These are phyloP conservation scores for Thelephora terrestris DNA, from an alignment of 1,284 basidiomycete genomes.

Conservation along the genomic window DNA sequence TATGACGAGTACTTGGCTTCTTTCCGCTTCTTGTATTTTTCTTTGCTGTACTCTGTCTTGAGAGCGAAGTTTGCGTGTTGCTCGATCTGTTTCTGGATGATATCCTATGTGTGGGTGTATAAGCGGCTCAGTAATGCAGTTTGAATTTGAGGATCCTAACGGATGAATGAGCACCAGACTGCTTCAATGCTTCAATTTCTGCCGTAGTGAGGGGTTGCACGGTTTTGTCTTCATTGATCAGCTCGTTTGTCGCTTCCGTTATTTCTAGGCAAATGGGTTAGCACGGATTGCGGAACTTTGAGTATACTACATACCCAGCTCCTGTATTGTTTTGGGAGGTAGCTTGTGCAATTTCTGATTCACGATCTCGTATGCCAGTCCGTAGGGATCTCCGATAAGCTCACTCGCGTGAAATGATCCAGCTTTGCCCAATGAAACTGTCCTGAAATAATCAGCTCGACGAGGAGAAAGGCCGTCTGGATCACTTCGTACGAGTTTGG, in stretches of 20 bases:
- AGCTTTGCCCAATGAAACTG: slow-evolving; percentile 58
- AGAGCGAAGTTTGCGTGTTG: slow-evolving; percentile 82
- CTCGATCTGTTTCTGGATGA: slow-evolving; percentile 87
- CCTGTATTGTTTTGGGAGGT: slow-evolving; percentile 54
- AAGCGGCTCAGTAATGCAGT: not conserved
- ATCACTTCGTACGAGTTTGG: slow-evolving; percentile 45
- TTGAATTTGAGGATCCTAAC: slow-evolving; percentile 28
- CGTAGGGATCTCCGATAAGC: slow-evolving; percentile 65
- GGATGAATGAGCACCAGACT: slow-evolving; percentile 64
- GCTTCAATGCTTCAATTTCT: slow-evolving; percentile 76
- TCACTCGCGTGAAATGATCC: slow-evolving; percentile 64
- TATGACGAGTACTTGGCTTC: slow-evolving; percentile 71
- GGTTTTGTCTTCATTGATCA: slow-evolving; percentile 73
- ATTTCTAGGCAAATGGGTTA: slow-evolving; percentile 49
- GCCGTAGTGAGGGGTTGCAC: slow-evolving; percentile 71
- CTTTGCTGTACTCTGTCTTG: slow-evolving; percentile 95
- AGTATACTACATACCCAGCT: slow-evolving; percentile 47
- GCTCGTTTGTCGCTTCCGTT: slow-evolving; percentile 83
- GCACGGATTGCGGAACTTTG: not conserved
- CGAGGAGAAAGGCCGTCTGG: slow-evolving; percentile 2
- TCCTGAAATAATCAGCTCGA: slow-evolving; percentile 24
- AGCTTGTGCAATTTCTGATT: slow-evolving; percentile 55
- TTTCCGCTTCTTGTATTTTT: slow-evolving; percentile 92
- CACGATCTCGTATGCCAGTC: slow-evolving; percentile 67
- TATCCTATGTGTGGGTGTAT: slow-evolving; percentile 53